Conservation (phyloP, 352 stramenopile species). For the Thalassiosira livingstoniorum region DNA sequence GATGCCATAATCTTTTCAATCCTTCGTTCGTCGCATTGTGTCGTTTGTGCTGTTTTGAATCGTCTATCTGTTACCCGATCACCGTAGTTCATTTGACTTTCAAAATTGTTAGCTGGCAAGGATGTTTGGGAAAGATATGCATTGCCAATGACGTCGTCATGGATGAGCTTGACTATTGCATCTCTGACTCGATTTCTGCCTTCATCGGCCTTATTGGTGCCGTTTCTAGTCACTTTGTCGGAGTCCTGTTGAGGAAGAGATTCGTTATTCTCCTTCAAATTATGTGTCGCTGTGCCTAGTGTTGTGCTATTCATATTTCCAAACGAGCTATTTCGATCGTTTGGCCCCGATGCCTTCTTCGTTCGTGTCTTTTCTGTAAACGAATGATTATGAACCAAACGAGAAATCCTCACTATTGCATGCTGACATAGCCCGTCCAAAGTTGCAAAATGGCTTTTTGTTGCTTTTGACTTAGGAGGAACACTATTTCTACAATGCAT, state of each 20-base stretch:
- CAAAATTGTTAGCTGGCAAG: neutral
- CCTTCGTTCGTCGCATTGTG: slow-evolving; percentile 2
- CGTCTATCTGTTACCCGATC: slow-evolving; percentile 5
- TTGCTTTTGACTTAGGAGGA: neutral
- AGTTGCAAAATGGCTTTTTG: slow-evolving; percentile 25
- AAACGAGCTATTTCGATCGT: neutral
- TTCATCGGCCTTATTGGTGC: neutral
- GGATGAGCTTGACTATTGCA: slow-evolving; percentile 40
- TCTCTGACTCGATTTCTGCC: slow-evolving; percentile 13
- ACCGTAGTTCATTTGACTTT: neutral
- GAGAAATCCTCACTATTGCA: slow-evolving; percentile 22
- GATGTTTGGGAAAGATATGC: neutral
- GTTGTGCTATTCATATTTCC: neutral
- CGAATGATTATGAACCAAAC: slow-evolving; percentile 33
- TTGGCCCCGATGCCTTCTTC: neutral
- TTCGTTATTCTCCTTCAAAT: neutral
- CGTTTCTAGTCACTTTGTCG: neutral
- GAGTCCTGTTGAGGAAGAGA: neutral
- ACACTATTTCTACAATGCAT: no score
- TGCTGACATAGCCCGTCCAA: slow-evolving; percentile 57
- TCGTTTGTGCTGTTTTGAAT: neutral
- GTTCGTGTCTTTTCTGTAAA: no score
- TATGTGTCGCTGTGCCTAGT: neutral
- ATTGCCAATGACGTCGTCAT: slow-evolving; percentile 41
- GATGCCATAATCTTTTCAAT: slow-evolving; percentile 51